Base-by-base conservation (phyloP, 73 alveolate species). In the Tetrahymena elliotti region DNA sequence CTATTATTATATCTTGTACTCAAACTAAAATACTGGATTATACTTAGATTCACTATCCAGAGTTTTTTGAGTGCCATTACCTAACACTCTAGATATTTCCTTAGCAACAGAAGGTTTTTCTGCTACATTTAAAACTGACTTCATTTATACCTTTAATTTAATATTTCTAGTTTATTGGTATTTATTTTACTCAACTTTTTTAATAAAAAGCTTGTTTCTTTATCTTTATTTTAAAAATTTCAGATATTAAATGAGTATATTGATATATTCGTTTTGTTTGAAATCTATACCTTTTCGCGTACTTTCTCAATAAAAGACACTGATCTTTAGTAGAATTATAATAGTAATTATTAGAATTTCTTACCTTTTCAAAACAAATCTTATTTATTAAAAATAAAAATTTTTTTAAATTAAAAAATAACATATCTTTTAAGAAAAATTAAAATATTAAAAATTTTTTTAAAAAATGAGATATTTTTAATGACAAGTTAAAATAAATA, bases 61-160 rank as follows among this genome's bases (percentile, higher is more conserved):
- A 33, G 93, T 83, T 34, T 38, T 41, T 15, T 83, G 35, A 39
- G 38, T 22, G 24, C 93, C 93, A 38, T 83, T 84, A 33, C 97
- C 96, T 93, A 98, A 96, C 24, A 97, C 96, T 27, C 82, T 35
- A 12, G 99, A 95, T 22, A 99, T 98, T 82, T 98, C 98, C 94
- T 97, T 98, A 38, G 99, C 99, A 4, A 99, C 99, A 18, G 99
- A 98, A 13, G 99, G 99, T 94, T 99, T 99, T 96, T 99, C 99
- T 4, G 99, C 99, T 10, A 99, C 99, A 97, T 98, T 98, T 95
- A 98, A 96, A 54, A 98, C 97, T 38, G 18, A 24, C 20, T 31
- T 68, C 88, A 68, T 68, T 16, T 1, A 68, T 68, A 36, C 36
- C n/a, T 24, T 68, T 68, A 11, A 22, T 27, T 0, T 22, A 0